Percentiles rank a stretch among this genome's conserved stretches.
Conservation (phyloP, 78 protist species). For the Dictyostelium intermedium region DNA sequence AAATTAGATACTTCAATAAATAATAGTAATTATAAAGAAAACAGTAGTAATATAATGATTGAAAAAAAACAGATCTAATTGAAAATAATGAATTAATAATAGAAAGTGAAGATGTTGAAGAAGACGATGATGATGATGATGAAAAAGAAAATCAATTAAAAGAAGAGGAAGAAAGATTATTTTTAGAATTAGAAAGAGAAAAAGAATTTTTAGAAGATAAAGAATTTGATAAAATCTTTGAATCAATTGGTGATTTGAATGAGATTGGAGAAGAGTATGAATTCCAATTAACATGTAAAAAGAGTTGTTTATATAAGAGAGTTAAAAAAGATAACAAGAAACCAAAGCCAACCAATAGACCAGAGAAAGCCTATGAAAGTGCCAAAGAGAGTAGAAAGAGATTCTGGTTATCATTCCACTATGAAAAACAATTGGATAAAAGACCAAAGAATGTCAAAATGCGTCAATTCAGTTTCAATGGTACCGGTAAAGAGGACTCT, state of each 20-base stretch:
- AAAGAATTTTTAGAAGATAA: neutral
- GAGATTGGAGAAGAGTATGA: slow-evolving; percentile 12
- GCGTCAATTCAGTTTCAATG: neutral
- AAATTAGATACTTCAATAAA: neutral
- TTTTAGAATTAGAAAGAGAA: neutral
- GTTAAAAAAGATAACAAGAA: neutral
- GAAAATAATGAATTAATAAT: neutral
- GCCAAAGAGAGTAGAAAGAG: neutral
- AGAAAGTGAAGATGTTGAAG: neutral
- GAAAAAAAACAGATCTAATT: neutral
- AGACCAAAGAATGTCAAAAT: neutral
- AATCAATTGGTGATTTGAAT: neutral
- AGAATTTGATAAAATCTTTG: neutral
- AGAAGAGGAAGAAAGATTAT: neutral
- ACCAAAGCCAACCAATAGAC: neutral
- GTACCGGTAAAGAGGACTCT: neutral
- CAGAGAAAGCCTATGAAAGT: neutral
- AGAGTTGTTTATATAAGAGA: neutral
- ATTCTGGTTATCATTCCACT: neutral
- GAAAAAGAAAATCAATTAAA: neutral
- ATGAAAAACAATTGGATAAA: neutral
- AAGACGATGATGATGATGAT: too few relatives aligned
- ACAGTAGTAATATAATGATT: neutral
- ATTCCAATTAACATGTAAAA: slow-evolving; percentile 1
- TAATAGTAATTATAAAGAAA: neutral